Evolutionary conservation across 257 asterid genomes (phyloP).

Genomic region (Solanum neorickii): DNA sequence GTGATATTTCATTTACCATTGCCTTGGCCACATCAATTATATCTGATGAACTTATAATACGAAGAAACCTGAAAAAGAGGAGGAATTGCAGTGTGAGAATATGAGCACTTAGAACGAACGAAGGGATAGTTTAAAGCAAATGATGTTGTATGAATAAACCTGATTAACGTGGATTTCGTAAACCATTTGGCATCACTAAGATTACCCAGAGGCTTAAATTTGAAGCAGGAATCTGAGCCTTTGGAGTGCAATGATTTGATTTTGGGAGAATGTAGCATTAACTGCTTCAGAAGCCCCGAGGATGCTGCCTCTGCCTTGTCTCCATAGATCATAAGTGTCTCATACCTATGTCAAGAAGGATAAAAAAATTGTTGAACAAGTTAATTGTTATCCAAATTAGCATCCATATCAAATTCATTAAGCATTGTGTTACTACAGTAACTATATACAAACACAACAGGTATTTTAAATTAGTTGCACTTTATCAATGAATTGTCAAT

Average conservation of each 20-base stretch:
- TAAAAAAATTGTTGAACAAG: not conserved
- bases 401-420: not conserved
- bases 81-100: constrained; percentile 3
- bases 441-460: not conserved
- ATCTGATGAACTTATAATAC: constrained; percentile 48
- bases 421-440: not conserved
- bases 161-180: constrained; percentile 55
- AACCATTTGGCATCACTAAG: constrained; percentile 51
- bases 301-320: constrained; percentile 43
- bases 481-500: not conserved
- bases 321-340: constrained; percentile 34
- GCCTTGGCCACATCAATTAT: constrained; percentile 34
- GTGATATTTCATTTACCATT: constrained; percentile 61
- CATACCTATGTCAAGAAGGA: constrained; percentile 45
- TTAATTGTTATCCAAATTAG: not conserved
- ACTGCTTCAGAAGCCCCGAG: constrained; percentile 69
- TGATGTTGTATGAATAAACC: constrained; percentile 19
- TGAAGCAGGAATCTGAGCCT: constrained; percentile 46
- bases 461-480: not conserved
- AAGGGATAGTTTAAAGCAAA: not conserved
- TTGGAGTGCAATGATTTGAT: constrained; percentile 41
- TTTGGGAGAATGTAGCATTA: constrained; percentile 50
- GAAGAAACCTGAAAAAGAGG: constrained; percentile 49
- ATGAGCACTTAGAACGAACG: not conserved
- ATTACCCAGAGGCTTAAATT: constrained; percentile 38